These are phyloP conservation scores for Ascobolus immersus DNA, from an alignment of 495 filamentous ascomycete species.

Conservation along the genomic window DNA sequence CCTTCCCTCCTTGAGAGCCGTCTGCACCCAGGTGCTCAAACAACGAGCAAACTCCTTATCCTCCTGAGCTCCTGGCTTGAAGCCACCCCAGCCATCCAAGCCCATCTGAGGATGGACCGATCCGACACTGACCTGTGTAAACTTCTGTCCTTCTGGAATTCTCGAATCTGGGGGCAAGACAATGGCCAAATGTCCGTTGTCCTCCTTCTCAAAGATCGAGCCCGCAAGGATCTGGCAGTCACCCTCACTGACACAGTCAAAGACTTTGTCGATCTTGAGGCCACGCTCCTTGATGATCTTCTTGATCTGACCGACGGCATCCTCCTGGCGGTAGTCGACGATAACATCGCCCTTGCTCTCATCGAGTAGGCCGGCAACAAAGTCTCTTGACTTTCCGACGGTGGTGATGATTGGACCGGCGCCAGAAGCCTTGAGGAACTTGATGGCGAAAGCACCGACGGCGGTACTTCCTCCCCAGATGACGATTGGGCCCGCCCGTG, in stretches of 20 bases:
- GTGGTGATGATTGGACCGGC: constrained; percentile 26
- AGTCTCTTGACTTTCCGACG: constrained; percentile 20
- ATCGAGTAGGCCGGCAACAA: constrained; percentile 17
- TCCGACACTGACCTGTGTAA: neutral
- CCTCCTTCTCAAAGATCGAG: constrained; percentile 4
- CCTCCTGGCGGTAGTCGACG: constrained; percentile 23
- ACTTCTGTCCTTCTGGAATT: neutral
- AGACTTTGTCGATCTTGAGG: constrained; percentile 5
- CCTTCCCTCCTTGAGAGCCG: constrained; percentile 1
- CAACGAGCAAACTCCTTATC: constrained; percentile 2
- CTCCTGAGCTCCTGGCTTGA: neutral
- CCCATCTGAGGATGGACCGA: neutral
- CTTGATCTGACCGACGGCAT: constrained; percentile 18
- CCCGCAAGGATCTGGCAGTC: constrained; percentile 1
- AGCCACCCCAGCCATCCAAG: no score
- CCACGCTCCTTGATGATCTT: constrained; percentile 11
- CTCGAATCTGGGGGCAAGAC: neutral
- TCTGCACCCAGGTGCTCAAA: constrained; percentile 3
- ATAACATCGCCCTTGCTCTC: constrained; percentile 21
- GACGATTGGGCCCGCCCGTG: constrained; percentile 20
- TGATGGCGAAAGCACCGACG: constrained; percentile 25
- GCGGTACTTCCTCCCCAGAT: constrained; percentile 30
- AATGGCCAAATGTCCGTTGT: no score
- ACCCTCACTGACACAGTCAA: constrained; percentile 3
- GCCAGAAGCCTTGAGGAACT: constrained; percentile 26